Evolutionary conservation across 305 asterid species (phyloP).

Genomic region (Fraxinus sp.): DNA sequence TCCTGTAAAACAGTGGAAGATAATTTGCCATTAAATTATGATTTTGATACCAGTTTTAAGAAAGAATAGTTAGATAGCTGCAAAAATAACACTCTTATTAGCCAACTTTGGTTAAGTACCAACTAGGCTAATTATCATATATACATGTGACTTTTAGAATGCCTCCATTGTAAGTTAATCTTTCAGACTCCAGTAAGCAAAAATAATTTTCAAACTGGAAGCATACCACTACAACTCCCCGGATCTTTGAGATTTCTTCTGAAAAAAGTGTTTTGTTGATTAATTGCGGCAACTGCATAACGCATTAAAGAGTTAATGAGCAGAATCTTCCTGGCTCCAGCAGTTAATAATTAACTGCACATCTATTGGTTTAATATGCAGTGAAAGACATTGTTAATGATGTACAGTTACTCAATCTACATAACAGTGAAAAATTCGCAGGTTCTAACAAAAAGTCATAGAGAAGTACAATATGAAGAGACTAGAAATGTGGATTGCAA

Average conservation of each 20-base stretch:
- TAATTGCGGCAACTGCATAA: slow-evolving; percentile 84
- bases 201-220: slow-evolving; percentile 21
- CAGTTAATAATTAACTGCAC: slow-evolving; percentile 8
- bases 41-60: slow-evolving; percentile 2
- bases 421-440: neutral
- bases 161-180: slow-evolving; percentile 8
- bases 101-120: neutral
- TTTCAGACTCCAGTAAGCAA: slow-evolving; percentile 23
- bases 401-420: slow-evolving; percentile 4
- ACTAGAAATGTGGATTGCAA: slow-evolving; percentile 1
- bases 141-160: neutral
- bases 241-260: slow-evolving; percentile 69
- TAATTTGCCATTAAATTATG: neutral
- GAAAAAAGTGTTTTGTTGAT: slow-evolving; percentile 57
- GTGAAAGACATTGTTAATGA: slow-evolving; percentile 2
- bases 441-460: neutral
- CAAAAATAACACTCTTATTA: neutral
- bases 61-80: neutral
- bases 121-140: neutral
- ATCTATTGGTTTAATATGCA: slow-evolving; percentile 9
- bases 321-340: slow-evolving; percentile 12
- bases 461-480: neutral
- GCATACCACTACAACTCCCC: slow-evolving; percentile 66
- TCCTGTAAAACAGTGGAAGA: slow-evolving; percentile 46
- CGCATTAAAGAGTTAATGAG: slow-evolving; percentile 22